A percentile compares a stretch with the other conserved stretches of the same genome.
These are phyloP conservation scores for Golubevia pallescens DNA, from an alignment of 1,284 basidiomycete genomes.

Conservation along the genomic window DNA sequence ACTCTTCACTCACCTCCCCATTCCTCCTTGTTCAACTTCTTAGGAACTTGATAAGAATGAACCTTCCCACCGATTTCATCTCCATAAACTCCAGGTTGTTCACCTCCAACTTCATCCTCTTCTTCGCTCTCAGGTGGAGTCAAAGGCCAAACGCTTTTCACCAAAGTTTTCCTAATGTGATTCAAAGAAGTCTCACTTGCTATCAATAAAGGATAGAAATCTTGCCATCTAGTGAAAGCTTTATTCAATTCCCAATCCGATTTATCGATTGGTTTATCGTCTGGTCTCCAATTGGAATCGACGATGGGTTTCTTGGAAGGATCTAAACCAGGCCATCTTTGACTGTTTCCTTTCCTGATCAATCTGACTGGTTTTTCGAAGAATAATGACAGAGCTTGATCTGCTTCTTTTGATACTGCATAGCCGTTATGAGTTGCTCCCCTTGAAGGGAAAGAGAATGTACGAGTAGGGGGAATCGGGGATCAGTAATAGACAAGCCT, in stretches of 20 bases:
- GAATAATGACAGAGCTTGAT: slow-evolving; percentile 36
- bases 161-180: slow-evolving; percentile 37
- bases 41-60: slow-evolving; percentile 24
- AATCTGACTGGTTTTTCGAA: slow-evolving; percentile 44
- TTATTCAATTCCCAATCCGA: background rate
- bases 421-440: slow-evolving; percentile 26
- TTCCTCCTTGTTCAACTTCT: slow-evolving; percentile 31
- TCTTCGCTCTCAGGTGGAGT: background rate
- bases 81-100: background rate
- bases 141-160: slow-evolving; percentile 33
- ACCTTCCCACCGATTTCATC: slow-evolving; percentile 3
- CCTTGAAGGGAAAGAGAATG: slow-evolving; percentile 14
- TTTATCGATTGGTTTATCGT: background rate
- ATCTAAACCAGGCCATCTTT: slow-evolving; percentile 9
- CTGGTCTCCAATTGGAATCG: too few relatives aligned
- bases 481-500: too few relatives aligned
- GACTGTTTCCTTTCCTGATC: slow-evolving; percentile 40
- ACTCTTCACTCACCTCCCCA: slow-evolving; percentile 27
- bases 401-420: slow-evolving; percentile 39
- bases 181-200: slow-evolving; percentile 33
- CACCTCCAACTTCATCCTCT: background rate
- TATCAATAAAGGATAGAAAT: slow-evolving; percentile 46
- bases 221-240: slow-evolving; percentile 13
- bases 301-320: too few relatives aligned
- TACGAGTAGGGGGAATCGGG: background rate